Evolutionary conservation across 805 yeast species (phyloP).

Genomic region (Candida jianshihensis): DNA sequence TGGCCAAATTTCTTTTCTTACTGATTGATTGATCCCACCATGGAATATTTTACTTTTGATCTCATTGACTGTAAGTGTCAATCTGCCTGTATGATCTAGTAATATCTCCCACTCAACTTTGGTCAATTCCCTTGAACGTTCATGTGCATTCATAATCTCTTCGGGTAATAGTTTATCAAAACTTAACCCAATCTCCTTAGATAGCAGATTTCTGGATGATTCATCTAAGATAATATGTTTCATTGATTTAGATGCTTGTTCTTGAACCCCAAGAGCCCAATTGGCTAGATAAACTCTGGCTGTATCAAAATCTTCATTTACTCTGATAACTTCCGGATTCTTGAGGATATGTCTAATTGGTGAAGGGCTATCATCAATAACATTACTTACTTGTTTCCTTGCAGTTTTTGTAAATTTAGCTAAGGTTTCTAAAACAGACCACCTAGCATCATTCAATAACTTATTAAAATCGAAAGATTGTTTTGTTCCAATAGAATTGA

Average conservation of each 20-base stretch:
- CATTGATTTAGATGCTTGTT: constrained; percentile 67
- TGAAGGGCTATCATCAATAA: constrained; percentile 51
- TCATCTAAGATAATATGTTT: constrained; percentile 49
- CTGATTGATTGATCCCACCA: constrained; percentile 62
- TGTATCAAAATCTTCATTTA: constrained; percentile 88
- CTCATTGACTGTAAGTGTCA: constrained; percentile 65
- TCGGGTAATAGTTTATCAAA: constrained; percentile 46
- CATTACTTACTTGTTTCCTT: constrained; percentile 55
- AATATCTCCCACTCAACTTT: constrained; percentile 76
- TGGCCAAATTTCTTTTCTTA: constrained; percentile 77
- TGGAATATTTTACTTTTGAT: constrained; percentile 82
- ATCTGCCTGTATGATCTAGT: constrained; percentile 73
- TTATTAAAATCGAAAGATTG: constrained; percentile 30
- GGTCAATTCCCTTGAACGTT: constrained; percentile 62
- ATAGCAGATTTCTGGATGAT: constrained; percentile 47
- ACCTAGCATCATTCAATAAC: constrained; percentile 62
- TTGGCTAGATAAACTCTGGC: constrained; percentile 90
- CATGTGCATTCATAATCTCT: constrained; percentile 49
- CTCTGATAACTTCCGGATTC: constrained; percentile 72
- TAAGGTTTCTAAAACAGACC: constrained; percentile 79
- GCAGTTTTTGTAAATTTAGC: constrained; percentile 62
- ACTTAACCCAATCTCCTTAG: constrained; percentile 55
- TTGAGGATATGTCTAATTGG: constrained; percentile 48
- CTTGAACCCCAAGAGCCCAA: constrained; percentile 93
- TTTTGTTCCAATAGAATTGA: constrained; percentile 12